Base-by-base conservation (phyloP, 1,139 yeast genomes). In the Pichia cactophila region DNA sequence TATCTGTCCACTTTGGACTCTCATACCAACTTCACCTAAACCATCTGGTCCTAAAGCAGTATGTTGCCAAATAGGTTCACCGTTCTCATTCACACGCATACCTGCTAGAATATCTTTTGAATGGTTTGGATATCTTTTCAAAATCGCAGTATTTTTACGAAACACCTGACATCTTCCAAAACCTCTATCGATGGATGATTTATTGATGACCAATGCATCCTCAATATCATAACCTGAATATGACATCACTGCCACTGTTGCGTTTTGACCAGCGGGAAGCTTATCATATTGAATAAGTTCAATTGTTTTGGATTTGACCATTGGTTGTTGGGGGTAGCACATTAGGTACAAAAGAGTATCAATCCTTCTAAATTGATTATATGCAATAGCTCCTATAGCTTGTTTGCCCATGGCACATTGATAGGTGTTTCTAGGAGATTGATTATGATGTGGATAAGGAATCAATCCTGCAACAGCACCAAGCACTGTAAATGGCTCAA, bases 321-420 rank as follows among this genome's bases (percentile, higher is more conserved):
- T 87, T 1, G 99, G 99, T 65, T 90, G 97, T 69, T 92, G 97
- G 9, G 99, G 99, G 65, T 94, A 92, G 17, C 90, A 96, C 96
- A 92, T 87, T 59, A 92, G 75, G 65, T 92, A 92, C 56, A 94
- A 73, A 61, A 92, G 71, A 0, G 99, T 94, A 64, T 92, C 99
- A 59, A 92, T 92, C 69, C 99, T 81, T 65, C 89, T 80, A 70
- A 92, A 86, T 69, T 92, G 98, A 68, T 92, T 92, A 68, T 92
- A 92, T 29, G 95, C 97, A 69, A 94, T 94, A 9, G 97, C 97
- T 58, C 99, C 99, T 68, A 92, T 92, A 26, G 98, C 98, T 72
- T 92, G 99, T 73, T 92, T 92, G 81, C 98, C 98, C 98, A 92
- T 92, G 66, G 98, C 98, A 78, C 97, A 92, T 72, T 92, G 98